Evolutionary conservation across 2,329 filamentous ascomycete genomes (phyloP), one percentile per base, ranked within the genome.

Genomic region (Fusarium robinianum): DNA sequence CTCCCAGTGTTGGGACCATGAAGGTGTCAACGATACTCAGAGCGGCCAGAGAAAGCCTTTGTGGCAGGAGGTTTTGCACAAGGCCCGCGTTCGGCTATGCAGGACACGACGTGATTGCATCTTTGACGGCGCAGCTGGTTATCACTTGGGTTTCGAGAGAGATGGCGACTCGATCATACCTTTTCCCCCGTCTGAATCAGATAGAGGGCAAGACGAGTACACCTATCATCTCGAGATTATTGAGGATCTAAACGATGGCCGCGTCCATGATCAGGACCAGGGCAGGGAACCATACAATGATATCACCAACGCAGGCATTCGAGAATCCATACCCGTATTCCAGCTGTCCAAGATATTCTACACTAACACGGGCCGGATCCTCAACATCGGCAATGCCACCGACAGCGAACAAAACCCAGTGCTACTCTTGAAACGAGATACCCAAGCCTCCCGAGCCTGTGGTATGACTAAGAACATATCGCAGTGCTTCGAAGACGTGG

Each of bases 61-160:
- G 1, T 97, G 94, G 94, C 94, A 97, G 64, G 92, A 99, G 65
- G 90, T 95, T 26, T 85, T 96, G 49, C 91, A 97, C 72, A 99
- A 97, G 67, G 88, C 90, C 12, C 81, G 84, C 25, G 83, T 96
- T 9, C 89, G 90, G 45, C 74, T 99, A 8, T 79, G 87, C 58
- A 79, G 91, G 33, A 80, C 88, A 1, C 58, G 87, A 84, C 33
- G 25, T 11, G 45, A 52, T 18, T 49, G 48, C 22, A 41, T 46
- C 12, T 61, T 61, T 31, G 55, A 61, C 40, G 52, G 44, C 17
- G 49, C 32, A 16, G 23, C 29, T 30, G 58, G 58, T 5, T 61
- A 48, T 26, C 43, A 36, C 16, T 35, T 46, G 27, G 30, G n/a
- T 14, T n/a, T n/a, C 6, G 18, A 41, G 23, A 24, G 16, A 25